Conservation (phyloP, 2,329 filamentous ascomycete species). For the Colletotrichum sp. region DNA sequence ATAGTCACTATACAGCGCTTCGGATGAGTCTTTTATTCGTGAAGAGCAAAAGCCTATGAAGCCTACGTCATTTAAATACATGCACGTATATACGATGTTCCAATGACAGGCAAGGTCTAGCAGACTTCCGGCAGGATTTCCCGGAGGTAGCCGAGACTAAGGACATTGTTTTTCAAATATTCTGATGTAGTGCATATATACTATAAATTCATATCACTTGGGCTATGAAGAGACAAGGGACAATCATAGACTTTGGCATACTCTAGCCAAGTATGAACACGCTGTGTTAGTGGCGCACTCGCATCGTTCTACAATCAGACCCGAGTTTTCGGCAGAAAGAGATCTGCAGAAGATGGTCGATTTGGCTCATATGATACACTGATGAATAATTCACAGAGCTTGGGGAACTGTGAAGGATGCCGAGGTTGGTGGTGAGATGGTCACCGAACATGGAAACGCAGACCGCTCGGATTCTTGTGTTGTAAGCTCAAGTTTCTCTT, state of each 20-base stretch:
- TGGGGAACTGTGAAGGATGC: background rate
- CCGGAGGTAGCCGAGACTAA: background rate
- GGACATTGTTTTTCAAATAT: background rate
- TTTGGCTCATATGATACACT: background rate
- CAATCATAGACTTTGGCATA: background rate
- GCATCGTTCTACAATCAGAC: background rate
- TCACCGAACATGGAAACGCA: background rate
- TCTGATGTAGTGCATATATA: background rate
- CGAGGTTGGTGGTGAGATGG: background rate
- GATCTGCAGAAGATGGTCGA: background rate
- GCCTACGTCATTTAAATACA: background rate
- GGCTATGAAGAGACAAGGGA: background rate
- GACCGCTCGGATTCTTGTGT: background rate
- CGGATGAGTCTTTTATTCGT: background rate
- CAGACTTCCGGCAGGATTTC: background rate
- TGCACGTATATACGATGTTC: too few species aligned
- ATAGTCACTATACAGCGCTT: background rate
- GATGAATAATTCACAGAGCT: background rate
- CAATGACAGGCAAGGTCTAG: background rate
- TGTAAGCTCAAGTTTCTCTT: background rate
- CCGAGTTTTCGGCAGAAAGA: background rate
- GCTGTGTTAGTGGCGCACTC: background rate
- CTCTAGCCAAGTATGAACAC: background rate
- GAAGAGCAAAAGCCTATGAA: background rate
- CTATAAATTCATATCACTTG: fast-evolving